phyloP scores from a whole-genome alignment of 2,329 filamentous ascomycete species.

The Truncatella angustata region DNA sequence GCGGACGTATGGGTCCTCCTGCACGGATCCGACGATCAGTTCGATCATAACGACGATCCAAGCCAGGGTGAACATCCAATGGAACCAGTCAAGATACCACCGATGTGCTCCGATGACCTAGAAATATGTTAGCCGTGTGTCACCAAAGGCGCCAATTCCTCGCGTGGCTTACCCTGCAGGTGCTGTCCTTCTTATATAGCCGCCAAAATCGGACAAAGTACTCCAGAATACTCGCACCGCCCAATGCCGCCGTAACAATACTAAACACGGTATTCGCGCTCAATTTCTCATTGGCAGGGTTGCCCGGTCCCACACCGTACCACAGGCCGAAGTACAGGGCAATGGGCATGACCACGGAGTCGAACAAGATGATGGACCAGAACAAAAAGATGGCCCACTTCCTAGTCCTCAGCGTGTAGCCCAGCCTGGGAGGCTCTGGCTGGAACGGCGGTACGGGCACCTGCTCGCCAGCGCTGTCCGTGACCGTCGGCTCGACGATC shows the following conservation, averaged over 20 bases:
- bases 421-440: constrained; percentile 14
- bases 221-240: constrained; percentile 49
- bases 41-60: constrained; percentile 58
- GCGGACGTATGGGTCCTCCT: constrained; percentile 36
- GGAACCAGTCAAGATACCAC: constrained; percentile 52
- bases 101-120: constrained; percentile 22
- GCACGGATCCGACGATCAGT: constrained; percentile 40
- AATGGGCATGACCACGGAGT: constrained; percentile 57
- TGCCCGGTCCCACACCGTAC: constrained; percentile 38
- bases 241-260: constrained; percentile 49
- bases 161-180: constrained; percentile 43
- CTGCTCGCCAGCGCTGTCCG: background rate
- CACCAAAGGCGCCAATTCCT: background rate
- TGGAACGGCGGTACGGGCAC: background rate
- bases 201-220: constrained; percentile 51
- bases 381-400: constrained; percentile 57
- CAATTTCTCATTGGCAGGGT: constrained; percentile 30
- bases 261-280: constrained; percentile 37
- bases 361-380: constrained; percentile 57
- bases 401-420: constrained; percentile 25
- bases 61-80: constrained; percentile 53
- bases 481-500: background rate
- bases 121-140: constrained; percentile 18
- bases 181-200: constrained; percentile 49
- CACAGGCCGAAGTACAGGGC: constrained; percentile 59